Evolutionary conservation across 2,329 filamentous ascomycete genomes (phyloP), one percentile per base, ranked within the genome.

Genomic region (Penicillium corylophilum): DNA sequence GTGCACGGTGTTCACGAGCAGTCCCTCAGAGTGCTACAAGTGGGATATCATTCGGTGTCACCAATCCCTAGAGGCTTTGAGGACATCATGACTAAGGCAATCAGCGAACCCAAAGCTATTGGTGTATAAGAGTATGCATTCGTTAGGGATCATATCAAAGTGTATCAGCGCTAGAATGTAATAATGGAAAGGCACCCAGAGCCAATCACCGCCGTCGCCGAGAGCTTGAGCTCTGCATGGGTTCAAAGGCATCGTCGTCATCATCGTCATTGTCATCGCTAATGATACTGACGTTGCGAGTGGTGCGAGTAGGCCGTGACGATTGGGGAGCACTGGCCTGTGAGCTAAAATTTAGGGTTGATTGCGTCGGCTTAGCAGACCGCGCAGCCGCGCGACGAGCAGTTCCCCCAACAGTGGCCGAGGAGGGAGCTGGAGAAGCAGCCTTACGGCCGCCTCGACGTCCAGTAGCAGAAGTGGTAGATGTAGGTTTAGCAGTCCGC

Each of bases 191-290:
- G 26, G 10, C 16, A n/a, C 10, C 13, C 4, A 15, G 40, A 43
- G 1, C 6, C 20, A 16, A 39, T 51, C 64, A 67, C 45, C 64
- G 68, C 48, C 64, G 59, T 20, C 64, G 54, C n/a, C 50, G 51
- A 7, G 56, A 55, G 16, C 43, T 58, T 2, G 57, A 56, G 51
- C 54, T 63, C 23, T 57, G 59, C 61, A 68, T 64, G 24, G 74
- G 71, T 57, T 78, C 76, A 66, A 78, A 78, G 12, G 73, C 76
- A 65, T 77, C 75, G 16, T 74, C 72, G 7, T 65, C 63, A 46
- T 74, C 72, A 2, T 59, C 60, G 29, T 74, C 71, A 48, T 73
- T 67, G 51, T 72, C 71, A 43, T 73, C 73, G 46, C 71, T 74
- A 10, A 71, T 52, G 8, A 69, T 63, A 50, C 68, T 72, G n/a